These are phyloP conservation scores for Trypanosoma conorhini DNA, from an alignment of 208 protist genomes.

Conservation along the genomic window DNA sequence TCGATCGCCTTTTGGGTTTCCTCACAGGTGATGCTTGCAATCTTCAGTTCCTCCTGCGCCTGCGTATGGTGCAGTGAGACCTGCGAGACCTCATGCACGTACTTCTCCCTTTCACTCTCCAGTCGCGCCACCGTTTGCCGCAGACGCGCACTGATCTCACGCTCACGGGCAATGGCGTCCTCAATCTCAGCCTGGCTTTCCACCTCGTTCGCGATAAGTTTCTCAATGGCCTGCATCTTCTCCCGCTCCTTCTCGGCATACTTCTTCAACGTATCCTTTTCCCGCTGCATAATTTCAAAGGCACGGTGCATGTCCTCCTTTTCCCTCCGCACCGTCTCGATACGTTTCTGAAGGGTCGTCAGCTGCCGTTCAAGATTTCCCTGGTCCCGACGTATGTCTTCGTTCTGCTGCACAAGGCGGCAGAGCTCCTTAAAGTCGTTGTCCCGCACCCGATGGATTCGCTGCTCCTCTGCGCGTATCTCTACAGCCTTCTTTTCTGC, in stretches of 20 bases:
- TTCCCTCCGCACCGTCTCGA: constrained; percentile 54
- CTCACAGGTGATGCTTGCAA: constrained; percentile 80
- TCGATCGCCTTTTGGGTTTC: constrained; percentile 96
- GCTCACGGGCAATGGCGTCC: constrained; percentile 89
- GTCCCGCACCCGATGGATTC: constrained; percentile 69
- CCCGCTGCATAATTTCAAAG: constrained; percentile 52
- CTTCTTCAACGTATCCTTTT: constrained; percentile 75
- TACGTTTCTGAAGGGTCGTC: constrained; percentile 61
- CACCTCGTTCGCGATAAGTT: constrained; percentile 83
- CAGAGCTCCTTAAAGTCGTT: constrained; percentile 76
- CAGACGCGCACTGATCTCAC: constrained; percentile 58
- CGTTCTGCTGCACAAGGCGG: constrained; percentile 82
- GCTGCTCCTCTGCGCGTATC: constrained; percentile 48
- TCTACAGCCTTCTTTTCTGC: constrained; percentile 80
- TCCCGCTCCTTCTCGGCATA: constrained; percentile 55
- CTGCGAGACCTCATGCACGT: constrained; percentile 84
- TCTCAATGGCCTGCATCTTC: constrained; percentile 64
- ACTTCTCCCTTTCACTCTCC: constrained; percentile 93
- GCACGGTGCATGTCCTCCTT: constrained; percentile 69
- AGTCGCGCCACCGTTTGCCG: constrained; percentile 67
- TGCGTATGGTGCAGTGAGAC: constrained; percentile 77
- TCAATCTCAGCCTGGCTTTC: constrained; percentile 76
- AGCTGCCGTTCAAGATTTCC: constrained; percentile 80
- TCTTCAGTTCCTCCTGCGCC: constrained; percentile 93
- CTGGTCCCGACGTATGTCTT: constrained; percentile 78